These are phyloP conservation scores for Colletotrichum liriopes DNA, from an alignment of 2,329 filamentous ascomycete genomes.

Conservation along the genomic window DNA sequence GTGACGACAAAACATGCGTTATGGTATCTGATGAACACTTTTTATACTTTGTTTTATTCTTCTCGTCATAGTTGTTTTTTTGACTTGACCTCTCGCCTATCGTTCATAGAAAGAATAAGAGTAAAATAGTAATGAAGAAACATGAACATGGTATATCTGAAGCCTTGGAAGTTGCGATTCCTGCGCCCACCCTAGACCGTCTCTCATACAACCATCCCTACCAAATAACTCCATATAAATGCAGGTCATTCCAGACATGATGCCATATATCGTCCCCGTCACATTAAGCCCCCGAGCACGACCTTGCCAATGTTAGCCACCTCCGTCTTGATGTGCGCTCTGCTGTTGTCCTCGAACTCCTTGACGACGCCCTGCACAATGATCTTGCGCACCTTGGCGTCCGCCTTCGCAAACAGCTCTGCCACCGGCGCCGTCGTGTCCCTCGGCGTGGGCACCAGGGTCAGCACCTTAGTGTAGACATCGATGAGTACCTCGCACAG, in stretches of 20 bases:
- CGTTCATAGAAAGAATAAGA: background rate
- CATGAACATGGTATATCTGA: constrained; percentile 35
- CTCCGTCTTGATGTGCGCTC: constrained; percentile 83
- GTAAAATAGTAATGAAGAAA: constrained; percentile 9
- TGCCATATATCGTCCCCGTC: constrained; percentile 43
- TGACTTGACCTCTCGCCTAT: constrained; percentile 13
- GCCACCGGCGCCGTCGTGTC: constrained; percentile 80
- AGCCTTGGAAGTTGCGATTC: background rate
- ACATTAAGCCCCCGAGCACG: constrained; percentile 89
- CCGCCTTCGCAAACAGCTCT: constrained; percentile 92
- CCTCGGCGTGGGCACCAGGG: constrained; percentile 81
- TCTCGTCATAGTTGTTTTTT: constrained; percentile 23
- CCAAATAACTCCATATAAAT: constrained; percentile 41
- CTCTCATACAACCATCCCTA: constrained; percentile 2
- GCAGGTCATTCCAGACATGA: constrained; percentile 32
- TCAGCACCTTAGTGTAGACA: constrained; percentile 85
- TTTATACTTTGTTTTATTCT: constrained; percentile 30
- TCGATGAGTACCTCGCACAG: constrained; percentile 96
- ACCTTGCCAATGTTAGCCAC: constrained; percentile 89
- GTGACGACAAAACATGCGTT: constrained; percentile 57
- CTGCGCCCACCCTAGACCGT: constrained; percentile 25
- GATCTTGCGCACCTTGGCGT: constrained; percentile 88
- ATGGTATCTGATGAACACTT: constrained; percentile 64
- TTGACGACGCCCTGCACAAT: constrained; percentile 89
- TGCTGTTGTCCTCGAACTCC: constrained; percentile 92